phyloP scores from a whole-genome alignment of 2,329 filamentous ascomycete genomes.

The Botrytis byssoidea region DNA sequence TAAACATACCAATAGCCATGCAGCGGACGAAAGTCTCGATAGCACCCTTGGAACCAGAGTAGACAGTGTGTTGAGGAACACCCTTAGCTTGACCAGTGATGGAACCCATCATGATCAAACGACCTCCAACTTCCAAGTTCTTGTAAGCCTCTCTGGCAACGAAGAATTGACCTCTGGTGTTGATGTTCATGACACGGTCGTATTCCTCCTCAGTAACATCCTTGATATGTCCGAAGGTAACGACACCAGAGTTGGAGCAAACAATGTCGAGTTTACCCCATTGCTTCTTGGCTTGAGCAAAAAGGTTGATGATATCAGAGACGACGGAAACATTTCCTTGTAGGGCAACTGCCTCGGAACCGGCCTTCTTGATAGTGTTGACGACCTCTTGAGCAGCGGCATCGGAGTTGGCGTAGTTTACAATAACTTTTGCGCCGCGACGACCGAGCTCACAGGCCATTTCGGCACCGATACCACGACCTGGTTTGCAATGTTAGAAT shows the following conservation, averaged over 20 bases:
- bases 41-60: constrained; percentile 73
- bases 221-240: constrained; percentile 45
- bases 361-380: constrained; percentile 54
- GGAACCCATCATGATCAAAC: constrained; percentile 72
- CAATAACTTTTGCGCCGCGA: constrained; percentile 61
- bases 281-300: constrained; percentile 34
- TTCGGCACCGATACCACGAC: constrained; percentile 64
- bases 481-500: constrained; percentile 35
- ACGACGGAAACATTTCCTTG: constrained; percentile 57
- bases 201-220: constrained; percentile 38
- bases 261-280: constrained; percentile 38
- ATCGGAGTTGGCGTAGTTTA: constrained; percentile 55
- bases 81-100: constrained; percentile 67
- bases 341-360: constrained; percentile 54
- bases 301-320: constrained; percentile 41
- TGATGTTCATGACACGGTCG: constrained; percentile 58
- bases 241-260: constrained; percentile 48
- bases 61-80: constrained; percentile 69
- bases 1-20: constrained; percentile 61
- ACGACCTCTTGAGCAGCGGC: constrained; percentile 66
- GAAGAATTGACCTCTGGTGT: constrained; percentile 70
- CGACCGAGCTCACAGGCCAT: constrained; percentile 65
- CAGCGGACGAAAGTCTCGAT: constrained; percentile 75
- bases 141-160: constrained; percentile 74
- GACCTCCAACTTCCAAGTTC: constrained; percentile 66